Evolutionary conservation across 2,329 filamentous ascomycete genomes (phyloP), one percentile per base, ranked within the genome.

Genomic region (Penicillium fuscoglaucum): DNA sequence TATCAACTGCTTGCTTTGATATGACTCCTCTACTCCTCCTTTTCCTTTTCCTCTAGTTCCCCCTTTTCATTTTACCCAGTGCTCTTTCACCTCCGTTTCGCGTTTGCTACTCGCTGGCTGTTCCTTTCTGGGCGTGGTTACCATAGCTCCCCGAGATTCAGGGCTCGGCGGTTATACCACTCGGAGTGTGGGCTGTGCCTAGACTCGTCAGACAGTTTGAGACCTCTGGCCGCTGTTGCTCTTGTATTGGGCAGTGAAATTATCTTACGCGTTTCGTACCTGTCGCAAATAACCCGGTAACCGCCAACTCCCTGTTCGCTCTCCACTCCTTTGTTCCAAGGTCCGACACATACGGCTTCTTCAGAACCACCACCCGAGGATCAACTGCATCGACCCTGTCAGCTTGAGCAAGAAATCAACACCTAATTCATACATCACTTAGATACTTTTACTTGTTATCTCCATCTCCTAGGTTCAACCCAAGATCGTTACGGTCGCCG

Each of bases 141-240:
- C 45, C 39, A 37, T 50, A 26, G 55, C 26, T 55, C 53, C 12
- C 50, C 46, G 50, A n/a, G 43, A 54, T 62, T 51, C 28, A 51
- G 51, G 37, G 35, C 52, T 63, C 56, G 59, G 59, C 49, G 60
- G 62, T 57, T 65, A 65, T 66, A 54, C 49, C 56, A 48, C 57
- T 53, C 45, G 52, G 52, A 58, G 64, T 59, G 63, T 61, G 58
- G 58, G 43, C 53, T 59, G 61, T 57, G 48, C 45, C 58, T 59
- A 55, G 59, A 52, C 41, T 55, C 52, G 55, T 61, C 59, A 60
- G 57, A 61, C 59, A 41, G 54, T 59, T 63, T 57, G 56, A 61
- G 48, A 58, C 52, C 47, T 39, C 37, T 59, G 43, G 41, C 58
- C 59, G 43, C 57, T 51, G 50, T 54, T 44, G 48, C 24, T 62